Base-by-base conservation (phyloP, 2,329 filamentous ascomycete species). In the Amauroascus niger region DNA sequence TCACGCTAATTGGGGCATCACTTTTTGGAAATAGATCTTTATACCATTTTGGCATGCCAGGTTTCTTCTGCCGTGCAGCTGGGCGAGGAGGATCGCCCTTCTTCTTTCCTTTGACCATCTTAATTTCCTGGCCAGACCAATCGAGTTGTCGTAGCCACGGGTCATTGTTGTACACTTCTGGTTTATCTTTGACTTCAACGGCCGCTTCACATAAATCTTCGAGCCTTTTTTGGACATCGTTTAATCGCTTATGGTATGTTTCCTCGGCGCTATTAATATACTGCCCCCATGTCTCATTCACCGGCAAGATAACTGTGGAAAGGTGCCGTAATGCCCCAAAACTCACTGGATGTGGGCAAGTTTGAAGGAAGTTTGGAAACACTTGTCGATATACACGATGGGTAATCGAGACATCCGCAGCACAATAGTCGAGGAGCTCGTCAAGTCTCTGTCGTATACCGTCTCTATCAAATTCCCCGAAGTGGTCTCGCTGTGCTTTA, bases 21-120 rank as follows among this genome's bases (percentile, higher is more conserved):
- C 72, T 83, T 54, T 82, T 88, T 1, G 78, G 62, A 62, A 94
- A 95, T 1, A 98, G 74, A 66, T 89, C 88, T 64, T 93, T 96
- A 71, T 95, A 98, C 93, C 93, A 98, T 59, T 86, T 79, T 0
- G 93, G 93, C 86, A 87, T 93, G 13, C 93, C 93, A 0, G 91
- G 90, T 72, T 86, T 88, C 76, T 97, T 98, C 67, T 98, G 93
- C 44, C 86, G 78, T 9, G 83, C 83, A 6, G 83, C 86, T 28
- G 85, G 88, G 43, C 88, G 77, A 1, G 86, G 85, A 9, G 85
- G 83, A 53, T 94, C 88, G 8, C 74, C 76, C 68, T 95, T 96
- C 70, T 86, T 90, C 73, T 93, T 96, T 2, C 84, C 86, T 67
- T 96, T 97, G 20, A 82, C 83, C 86, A 91, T 93, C 65, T 81